Conservation (phyloP, 768 basidiomycete species). For the Kwoniella mangroviensis region DNA sequence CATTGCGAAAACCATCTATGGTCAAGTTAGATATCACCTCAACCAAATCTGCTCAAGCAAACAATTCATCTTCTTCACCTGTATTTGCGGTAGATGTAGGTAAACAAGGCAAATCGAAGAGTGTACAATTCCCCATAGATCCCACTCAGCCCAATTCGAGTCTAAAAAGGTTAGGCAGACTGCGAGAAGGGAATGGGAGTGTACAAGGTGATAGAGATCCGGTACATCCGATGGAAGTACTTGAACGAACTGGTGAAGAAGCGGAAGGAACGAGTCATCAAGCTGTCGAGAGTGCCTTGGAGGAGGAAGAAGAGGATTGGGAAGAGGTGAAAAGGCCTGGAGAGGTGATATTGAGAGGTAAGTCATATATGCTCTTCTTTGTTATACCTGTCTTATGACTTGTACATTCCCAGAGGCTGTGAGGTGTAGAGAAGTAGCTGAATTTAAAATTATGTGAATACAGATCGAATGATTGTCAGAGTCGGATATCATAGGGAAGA, state of each 20-base stretch:
- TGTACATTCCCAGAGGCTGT: too few relatives aligned
- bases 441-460: too few relatives aligned
- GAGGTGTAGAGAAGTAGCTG: not conserved
- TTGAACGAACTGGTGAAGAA: constrained; percentile 66
- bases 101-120: constrained; percentile 24
- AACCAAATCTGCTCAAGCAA: constrained; percentile 6
- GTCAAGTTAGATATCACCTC: not conserved
- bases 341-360: constrained; percentile 77
- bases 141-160: not conserved
- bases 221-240: constrained; percentile 69
- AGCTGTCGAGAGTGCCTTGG: constrained; percentile 59
- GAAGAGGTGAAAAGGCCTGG: constrained; percentile 54
- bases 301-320: constrained; percentile 37
- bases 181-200: not conserved
- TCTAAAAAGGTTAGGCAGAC: not conserved
- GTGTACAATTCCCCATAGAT: constrained; percentile 52
- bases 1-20: constrained; percentile 27
- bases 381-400: not conserved
- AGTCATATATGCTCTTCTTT: constrained; percentile 24
- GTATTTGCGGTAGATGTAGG: not conserved
- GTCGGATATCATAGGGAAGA: constrained; percentile 67
- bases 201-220: constrained; percentile 57
- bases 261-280: constrained; percentile 71
- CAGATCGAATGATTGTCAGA: constrained; percentile 89
- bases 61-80: not conserved